A percentile compares a stretch with the other conserved stretches of the same genome.
Evolutionary conservation across 2,329 filamentous ascomycete genomes (phyloP).

Genomic region (Aspergillus versicolor): DNA sequence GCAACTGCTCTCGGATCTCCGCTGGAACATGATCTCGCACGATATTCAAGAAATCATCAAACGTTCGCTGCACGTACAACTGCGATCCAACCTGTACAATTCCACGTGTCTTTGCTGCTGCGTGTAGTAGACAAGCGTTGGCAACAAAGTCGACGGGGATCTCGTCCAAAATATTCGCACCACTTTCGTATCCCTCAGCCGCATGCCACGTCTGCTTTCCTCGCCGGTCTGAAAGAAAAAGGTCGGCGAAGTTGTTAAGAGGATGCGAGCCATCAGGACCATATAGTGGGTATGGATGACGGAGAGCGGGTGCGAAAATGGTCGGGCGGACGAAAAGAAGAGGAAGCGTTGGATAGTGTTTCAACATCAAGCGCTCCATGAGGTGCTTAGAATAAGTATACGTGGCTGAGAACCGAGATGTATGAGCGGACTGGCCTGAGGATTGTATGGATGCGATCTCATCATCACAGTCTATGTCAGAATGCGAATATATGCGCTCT

Average conservation of each 20-base stretch:
- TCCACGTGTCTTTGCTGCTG: slow-evolving; percentile 28
- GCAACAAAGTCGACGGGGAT: slow-evolving; percentile 35
- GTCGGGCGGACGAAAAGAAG: slow-evolving; percentile 31
- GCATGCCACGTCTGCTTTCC: slow-evolving; percentile 32
- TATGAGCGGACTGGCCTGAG: slow-evolving; percentile 16
- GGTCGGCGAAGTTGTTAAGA: slow-evolving; percentile 29
- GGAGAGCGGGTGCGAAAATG: slow-evolving; percentile 30
- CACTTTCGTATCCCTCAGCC: slow-evolving; percentile 26
- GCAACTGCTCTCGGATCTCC: slow-evolving; percentile 22
- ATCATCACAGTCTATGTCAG: slow-evolving; percentile 27
- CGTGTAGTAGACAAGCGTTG: slow-evolving; percentile 32
- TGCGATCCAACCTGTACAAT: slow-evolving; percentile 31
- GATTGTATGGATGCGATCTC: slow-evolving; percentile 26
- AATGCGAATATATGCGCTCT: slow-evolving; percentile 25
- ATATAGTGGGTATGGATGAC: slow-evolving; percentile 31
- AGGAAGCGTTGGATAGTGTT: slow-evolving; percentile 28
- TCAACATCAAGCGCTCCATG: slow-evolving; percentile 30
- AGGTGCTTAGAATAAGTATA: slow-evolving; percentile 34
- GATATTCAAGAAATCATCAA: slow-evolving; percentile 26
- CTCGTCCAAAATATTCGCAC: slow-evolving; percentile 32
- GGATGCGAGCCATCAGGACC: slow-evolving; percentile 32
- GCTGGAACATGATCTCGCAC: slow-evolving; percentile 21
- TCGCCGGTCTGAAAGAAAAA: slow-evolving; percentile 25
- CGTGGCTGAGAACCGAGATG: slow-evolving; percentile 26
- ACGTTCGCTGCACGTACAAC: slow-evolving; percentile 29